Evolutionary conservation across 2,329 filamentous ascomycete species (phyloP).

Genomic region (Monilinia fructicola): DNA sequence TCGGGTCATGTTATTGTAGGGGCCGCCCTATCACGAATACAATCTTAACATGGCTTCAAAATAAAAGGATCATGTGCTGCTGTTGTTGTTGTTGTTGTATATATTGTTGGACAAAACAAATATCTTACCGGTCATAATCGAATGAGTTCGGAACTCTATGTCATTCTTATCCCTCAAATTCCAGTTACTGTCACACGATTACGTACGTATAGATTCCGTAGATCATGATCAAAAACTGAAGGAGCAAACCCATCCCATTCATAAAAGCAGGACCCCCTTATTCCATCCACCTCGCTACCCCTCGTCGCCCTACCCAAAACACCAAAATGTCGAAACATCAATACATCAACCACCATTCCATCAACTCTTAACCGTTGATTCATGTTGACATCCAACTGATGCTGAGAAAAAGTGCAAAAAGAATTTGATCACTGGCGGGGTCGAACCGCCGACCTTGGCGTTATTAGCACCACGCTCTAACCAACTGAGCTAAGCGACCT

Average conservation of each 20-base stretch:
- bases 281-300: neutral
- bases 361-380: neutral
- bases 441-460: slow-evolving; percentile 18
- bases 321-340: neutral
- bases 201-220: too few species aligned
- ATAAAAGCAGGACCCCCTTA: neutral
- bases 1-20: neutral
- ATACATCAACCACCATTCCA: neutral
- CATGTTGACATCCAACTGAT: neutral
- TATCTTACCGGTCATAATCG: too few species aligned
- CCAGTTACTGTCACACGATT: neutral
- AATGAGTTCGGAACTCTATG: neutral
- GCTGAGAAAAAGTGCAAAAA: neutral
- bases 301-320: too few species aligned
- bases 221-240: neutral
- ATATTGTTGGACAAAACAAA: too few species aligned
- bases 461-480: slow-evolving; percentile 22
- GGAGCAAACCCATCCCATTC: neutral
- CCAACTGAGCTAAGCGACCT: slow-evolving; percentile 20
- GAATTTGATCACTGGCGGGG: neutral
- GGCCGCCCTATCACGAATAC: neutral
- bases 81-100: too few species aligned
- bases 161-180: neutral
- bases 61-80: too few species aligned
- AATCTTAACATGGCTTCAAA: too few species aligned